These are phyloP conservation scores for Backusella circina DNA, from an alignment of 192 early-diverging fungal species.

Conservation along the genomic window DNA sequence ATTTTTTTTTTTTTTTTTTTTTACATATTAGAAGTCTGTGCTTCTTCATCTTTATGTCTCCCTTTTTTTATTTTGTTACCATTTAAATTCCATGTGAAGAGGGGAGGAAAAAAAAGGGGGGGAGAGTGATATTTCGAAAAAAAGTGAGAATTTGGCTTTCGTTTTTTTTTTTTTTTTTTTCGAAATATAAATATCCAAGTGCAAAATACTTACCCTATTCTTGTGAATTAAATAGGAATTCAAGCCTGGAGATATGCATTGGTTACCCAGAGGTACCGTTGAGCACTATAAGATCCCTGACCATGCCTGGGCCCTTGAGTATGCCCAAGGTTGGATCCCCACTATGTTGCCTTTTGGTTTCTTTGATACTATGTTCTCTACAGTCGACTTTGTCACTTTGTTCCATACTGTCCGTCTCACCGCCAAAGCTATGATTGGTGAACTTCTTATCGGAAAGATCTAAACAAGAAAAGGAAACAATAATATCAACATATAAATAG, in stretches of 20 bases:
- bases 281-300: conserved; percentile 49
- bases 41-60: too few relatives aligned
- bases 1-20: too few relatives aligned
- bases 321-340: conserved; percentile 43
- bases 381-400: conserved; percentile 34
- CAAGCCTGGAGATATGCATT: conserved; percentile 37
- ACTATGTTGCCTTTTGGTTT: conserved; percentile 44
- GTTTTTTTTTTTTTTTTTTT: too few relatives aligned
- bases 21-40: too few relatives aligned
- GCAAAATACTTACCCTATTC: neutral
- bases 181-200: too few relatives aligned
- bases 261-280: conserved; percentile 33
- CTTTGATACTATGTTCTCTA: conserved; percentile 36
- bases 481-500: neutral
- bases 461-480: conserved; percentile 9
- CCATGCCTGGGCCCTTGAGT: conserved; percentile 41
- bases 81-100: too few relatives aligned
- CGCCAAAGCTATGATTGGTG: conserved; percentile 26
- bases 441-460: conserved; percentile 30
- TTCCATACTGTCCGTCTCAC: conserved; percentile 35
- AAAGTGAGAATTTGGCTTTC: too few relatives aligned
- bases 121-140: neutral
- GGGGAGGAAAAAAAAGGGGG: neutral
- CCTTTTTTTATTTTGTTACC: too few relatives aligned
- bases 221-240: conserved; percentile 23